phyloP scores from a whole-genome alignment of 1,284 basidiomycete genomes.

The Amylostereum areolatum region DNA sequence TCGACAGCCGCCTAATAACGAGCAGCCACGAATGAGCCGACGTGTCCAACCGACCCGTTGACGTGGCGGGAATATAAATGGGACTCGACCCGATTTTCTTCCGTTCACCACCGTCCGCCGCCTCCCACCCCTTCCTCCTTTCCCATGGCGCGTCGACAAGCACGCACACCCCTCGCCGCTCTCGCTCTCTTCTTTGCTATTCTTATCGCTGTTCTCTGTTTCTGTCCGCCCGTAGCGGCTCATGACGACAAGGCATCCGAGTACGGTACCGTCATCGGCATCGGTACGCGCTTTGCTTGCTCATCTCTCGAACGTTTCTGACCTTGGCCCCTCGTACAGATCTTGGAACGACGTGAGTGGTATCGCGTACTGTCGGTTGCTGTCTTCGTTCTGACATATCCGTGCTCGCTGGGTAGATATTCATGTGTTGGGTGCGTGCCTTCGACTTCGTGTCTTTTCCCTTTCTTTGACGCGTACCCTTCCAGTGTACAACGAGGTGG shows the following conservation, averaged over 20 bases:
- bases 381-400: slow-evolving; percentile 13
- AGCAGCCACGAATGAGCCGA: no score
- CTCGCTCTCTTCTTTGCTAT: slow-evolving; percentile 58
- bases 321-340: slow-evolving; percentile 35
- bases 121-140: background rate
- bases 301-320: slow-evolving; percentile 14
- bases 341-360: slow-evolving; percentile 71
- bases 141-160: slow-evolving; percentile 33
- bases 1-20: no score
- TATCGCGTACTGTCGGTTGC: background rate
- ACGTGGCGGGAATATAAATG: background rate
- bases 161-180: slow-evolving; percentile 50
- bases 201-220: slow-evolving; percentile 57
- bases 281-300: slow-evolving; percentile 49
- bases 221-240: slow-evolving; percentile 50
- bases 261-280: slow-evolving; percentile 94
- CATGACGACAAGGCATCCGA: slow-evolving; percentile 58
- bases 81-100: no score
- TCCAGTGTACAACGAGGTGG: slow-evolving; percentile 85
- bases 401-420: slow-evolving; percentile 38
- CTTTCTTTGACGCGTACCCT: slow-evolving; percentile 3
- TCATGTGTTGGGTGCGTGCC: slow-evolving; percentile 67
- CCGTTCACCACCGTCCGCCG: no score
- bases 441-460: background rate
- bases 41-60: no score